These are phyloP conservation scores for Yamadazyma trypodendri DNA, from an alignment of 1,139 yeast species.

Conservation along the genomic window DNA sequence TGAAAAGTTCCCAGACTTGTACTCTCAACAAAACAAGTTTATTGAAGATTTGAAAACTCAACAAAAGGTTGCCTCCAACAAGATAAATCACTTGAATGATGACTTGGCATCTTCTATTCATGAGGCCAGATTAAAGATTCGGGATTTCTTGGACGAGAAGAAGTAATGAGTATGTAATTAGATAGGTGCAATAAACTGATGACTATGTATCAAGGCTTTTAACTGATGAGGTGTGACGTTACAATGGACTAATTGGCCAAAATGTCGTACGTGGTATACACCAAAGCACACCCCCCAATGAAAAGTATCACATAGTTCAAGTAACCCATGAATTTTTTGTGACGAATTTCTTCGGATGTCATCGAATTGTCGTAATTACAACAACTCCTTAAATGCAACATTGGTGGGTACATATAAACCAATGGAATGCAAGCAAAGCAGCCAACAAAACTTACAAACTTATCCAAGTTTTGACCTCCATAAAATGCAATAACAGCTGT, in stretches of 20 bases:
- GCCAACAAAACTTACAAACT: conserved; percentile 74
- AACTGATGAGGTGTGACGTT: too few species aligned
- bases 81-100: conserved; percentile 14
- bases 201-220: too few species aligned
- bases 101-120: conserved; percentile 25
- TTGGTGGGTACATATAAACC: conserved; percentile 81
- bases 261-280: conserved; percentile 66
- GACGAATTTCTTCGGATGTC: conserved; percentile 18
- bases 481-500: conserved; percentile 61
- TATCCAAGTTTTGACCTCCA: conserved; percentile 68
- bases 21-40: conserved; percentile 19
- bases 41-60: conserved; percentile 13
- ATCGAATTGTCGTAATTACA: conserved; percentile 23
- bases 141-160: conserved; percentile 9
- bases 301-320: conserved; percentile 50
- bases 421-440: conserved; percentile 82
- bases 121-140: conserved; percentile 25
- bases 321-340: conserved; percentile 25
- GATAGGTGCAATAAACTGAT: too few species aligned
- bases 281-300: conserved; percentile 60
- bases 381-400: conserved; percentile 55
- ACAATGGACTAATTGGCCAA: conserved; percentile 19
- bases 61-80: conserved; percentile 14
- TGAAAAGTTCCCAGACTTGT: conserved; percentile 42
- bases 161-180: conserved; percentile 3